phyloP scores from a whole-genome alignment of 768 basidiomycete species.

The Tylopilus felleus region DNA sequence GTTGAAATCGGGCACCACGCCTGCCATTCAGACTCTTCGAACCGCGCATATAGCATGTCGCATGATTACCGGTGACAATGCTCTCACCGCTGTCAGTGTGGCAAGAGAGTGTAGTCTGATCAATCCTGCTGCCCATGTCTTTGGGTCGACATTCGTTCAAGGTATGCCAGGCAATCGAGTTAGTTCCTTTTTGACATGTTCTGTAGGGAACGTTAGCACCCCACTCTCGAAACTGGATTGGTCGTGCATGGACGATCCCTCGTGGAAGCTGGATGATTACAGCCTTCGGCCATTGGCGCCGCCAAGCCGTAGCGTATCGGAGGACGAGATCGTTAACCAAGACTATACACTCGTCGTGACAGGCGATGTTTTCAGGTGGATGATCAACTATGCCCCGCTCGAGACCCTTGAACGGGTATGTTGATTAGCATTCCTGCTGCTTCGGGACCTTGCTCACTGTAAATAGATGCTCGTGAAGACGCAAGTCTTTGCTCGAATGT shows the following conservation, averaged over 20 bases:
- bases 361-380: constrained; percentile 97
- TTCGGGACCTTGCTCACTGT: constrained; percentile 1
- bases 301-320: constrained; percentile 67
- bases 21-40: constrained; percentile 85
- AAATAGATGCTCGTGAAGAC: constrained; percentile 95
- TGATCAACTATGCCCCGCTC: constrained; percentile 89
- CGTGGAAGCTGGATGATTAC: constrained; percentile 84
- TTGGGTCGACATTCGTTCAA: constrained; percentile 72
- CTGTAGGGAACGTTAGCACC: constrained; percentile 49
- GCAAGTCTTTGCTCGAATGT: constrained; percentile 97
- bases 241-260: constrained; percentile 86
- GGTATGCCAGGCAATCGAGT: constrained; percentile 40
- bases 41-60: constrained; percentile 88
- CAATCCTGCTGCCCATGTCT: constrained; percentile 85
- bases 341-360: constrained; percentile 92
- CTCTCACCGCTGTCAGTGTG: constrained; percentile 94
- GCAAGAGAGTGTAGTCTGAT: constrained; percentile 91
- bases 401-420: constrained; percentile 89
- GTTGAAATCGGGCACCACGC: constrained; percentile 86
- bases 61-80: constrained; percentile 99
- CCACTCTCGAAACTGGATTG: constrained; percentile 73
- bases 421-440: background rate
- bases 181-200: background rate
- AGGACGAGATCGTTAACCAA: constrained; percentile 68
- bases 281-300: constrained; percentile 78